Evolutionary conservation across 305 asterid species (phyloP), one percentile per base, ranked within the genome.

Genomic region (Coffea humblotiana): DNA sequence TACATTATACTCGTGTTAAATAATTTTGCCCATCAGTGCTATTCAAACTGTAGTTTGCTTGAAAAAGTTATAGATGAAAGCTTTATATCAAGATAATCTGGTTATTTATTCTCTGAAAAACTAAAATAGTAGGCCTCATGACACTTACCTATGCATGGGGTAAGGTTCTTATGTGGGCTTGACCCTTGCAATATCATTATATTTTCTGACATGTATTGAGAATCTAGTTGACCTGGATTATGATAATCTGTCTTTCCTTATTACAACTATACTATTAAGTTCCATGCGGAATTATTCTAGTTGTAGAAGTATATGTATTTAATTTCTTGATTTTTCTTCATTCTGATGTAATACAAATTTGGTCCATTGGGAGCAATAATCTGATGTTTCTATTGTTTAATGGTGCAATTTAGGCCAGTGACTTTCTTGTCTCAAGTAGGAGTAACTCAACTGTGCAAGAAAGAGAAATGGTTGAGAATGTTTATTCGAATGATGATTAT

Each of bases 401-500:
- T 66, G 29, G 82, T 83, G 79, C 75, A 78, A 86, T 79, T 72
- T 89, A 94, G 98, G 98, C 98, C 74, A 97, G 98, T 68, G 94
- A 91, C 80, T 93, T 96, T 86, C 98, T 94, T 83, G 84, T 89
- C 72, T 90, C 96, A 70, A 90, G 91, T 87, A 92, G 91, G 88
- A 90, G 88, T 80, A 89, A 84, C 84, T 81, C 83, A 69, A 85
- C 89, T 47, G 82, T 85, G 58, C 89, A 88, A 77, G 99, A 93
- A 82, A 93, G 92, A 68, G 99, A 96, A 87, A 80, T 96, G 88
- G 90, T 87, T 85, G 99, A 93, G 85, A 91, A 89, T 88, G 83
- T 91, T 70, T 86, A 84, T 83, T 79, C 88, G 68, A 86, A 25
- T 77, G 82, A 82, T 75, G 86, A 88, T 83, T 87, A 86, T 86